Conservation (phyloP, 805 yeast species). For the Candida xyloterini region DNA sequence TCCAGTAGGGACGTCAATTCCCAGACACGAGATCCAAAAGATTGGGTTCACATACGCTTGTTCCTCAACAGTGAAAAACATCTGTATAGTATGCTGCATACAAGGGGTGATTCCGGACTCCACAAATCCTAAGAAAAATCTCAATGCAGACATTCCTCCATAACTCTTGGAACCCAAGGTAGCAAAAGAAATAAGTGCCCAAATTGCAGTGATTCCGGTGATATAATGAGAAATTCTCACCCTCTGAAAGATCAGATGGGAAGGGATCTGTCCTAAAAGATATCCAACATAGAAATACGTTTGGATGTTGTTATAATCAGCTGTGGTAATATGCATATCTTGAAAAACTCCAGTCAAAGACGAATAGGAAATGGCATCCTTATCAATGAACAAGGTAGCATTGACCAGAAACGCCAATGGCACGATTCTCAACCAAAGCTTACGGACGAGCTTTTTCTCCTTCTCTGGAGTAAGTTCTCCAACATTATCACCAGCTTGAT, state of each 20-base stretch:
- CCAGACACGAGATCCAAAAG: constrained; percentile 47
- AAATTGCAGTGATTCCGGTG: constrained; percentile 5
- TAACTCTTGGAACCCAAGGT: constrained; percentile 22
- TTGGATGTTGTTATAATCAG: constrained; percentile 43
- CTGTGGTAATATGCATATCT: constrained; percentile 41
- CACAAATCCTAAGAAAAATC: constrained; percentile 37
- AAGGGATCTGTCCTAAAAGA: constrained; percentile 44
- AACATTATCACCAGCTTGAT: constrained; percentile 17
- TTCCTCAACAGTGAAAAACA: constrained; percentile 45
- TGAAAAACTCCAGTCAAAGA: constrained; percentile 45
- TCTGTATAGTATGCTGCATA: constrained; percentile 29
- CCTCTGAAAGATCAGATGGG: constrained; percentile 41
- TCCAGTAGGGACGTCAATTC: constrained; percentile 40
- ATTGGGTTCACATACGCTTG: constrained; percentile 45
- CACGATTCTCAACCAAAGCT: constrained; percentile 37
- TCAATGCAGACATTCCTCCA: constrained; percentile 32
- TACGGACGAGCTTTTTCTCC: constrained; percentile 38
- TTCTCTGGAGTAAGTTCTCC: constrained; percentile 42
- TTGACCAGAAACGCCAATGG: constrained; percentile 39
- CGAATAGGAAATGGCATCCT: constrained; percentile 48
- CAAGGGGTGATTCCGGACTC: constrained; percentile 29
- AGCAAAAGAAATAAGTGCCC: constrained; percentile 8
- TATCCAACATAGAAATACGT: constrained; percentile 49
- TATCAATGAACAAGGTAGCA: constrained; percentile 47
- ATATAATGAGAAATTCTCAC: constrained; percentile 21